A percentile compares a stretch with the other conserved stretches of the same genome.
phyloP scores from a whole-genome alignment of 2,329 filamentous ascomycete genomes.

The Albifimbria verrucaria region DNA sequence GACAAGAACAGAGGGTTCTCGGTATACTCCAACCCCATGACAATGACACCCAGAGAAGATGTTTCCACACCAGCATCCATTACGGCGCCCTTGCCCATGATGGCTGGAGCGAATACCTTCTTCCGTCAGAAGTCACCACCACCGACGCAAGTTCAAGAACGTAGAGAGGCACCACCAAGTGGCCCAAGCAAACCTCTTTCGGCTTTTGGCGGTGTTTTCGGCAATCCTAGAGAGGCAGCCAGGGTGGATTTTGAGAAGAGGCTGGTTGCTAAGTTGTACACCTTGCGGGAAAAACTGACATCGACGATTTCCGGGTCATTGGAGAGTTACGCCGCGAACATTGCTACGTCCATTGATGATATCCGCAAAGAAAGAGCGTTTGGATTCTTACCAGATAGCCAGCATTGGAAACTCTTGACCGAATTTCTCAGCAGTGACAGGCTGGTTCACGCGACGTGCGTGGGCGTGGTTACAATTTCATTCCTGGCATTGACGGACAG shows the following conservation, averaged over 20 bases:
- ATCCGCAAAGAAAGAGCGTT: slow-evolving; percentile 17
- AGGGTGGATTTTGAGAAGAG: slow-evolving; percentile 22
- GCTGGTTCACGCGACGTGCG: slow-evolving; percentile 27
- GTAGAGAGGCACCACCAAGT: too few species aligned
- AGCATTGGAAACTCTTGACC: slow-evolving; percentile 31
- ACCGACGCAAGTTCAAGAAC: not conserved
- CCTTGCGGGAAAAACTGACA: slow-evolving; percentile 10
- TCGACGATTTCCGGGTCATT: slow-evolving; percentile 3
- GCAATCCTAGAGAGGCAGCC: slow-evolving; percentile 14
- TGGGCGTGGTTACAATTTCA: slow-evolving; percentile 18
- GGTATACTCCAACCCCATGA: too few species aligned
- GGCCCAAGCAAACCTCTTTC: not conserved
- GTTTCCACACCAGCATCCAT: too few species aligned
- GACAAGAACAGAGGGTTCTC: not conserved
- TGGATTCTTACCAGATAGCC: slow-evolving; percentile 29
- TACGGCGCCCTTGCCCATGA: slow-evolving; percentile 29
- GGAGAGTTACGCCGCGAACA: slow-evolving; percentile 7
- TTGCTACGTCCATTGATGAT: slow-evolving; percentile 22
- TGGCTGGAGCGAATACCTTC: slow-evolving; percentile 32
- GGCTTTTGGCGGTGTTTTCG: slow-evolving; percentile 16
- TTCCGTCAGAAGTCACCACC: slow-evolving; percentile 21
- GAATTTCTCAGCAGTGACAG: slow-evolving; percentile 21
- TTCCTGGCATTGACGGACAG: slow-evolving; percentile 25
- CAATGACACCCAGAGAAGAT: too few species aligned
- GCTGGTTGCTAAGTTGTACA: slow-evolving; percentile 10